Evolutionary conservation across 2,329 filamentous ascomycete genomes (phyloP), one percentile per base, ranked within the genome.

Genomic region (Aspergillus ruber): DNA sequence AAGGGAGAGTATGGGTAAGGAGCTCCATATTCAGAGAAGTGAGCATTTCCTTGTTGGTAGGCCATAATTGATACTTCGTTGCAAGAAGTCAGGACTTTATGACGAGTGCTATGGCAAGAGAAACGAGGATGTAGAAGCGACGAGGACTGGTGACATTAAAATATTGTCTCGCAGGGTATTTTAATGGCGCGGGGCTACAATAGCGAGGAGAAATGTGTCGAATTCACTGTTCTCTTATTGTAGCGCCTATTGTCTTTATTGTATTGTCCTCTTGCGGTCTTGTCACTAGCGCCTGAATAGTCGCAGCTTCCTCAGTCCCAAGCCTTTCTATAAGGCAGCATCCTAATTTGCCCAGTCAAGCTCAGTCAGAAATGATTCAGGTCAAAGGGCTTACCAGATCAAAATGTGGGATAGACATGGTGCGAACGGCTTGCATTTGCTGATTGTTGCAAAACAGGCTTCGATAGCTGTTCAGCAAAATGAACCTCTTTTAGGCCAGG

Each of bases 181-280:
- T 15, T 29, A n/a, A 38, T 40, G 10, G 7, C 18, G 15, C 17
- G 36, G 36, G 36, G n/a, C 9, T 39, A 39, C 36, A 20, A 39
- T 39, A 39, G 36, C 17, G 18, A 39, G 36, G 25, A 29, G 10
- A 9, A 18, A 35, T 35, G 38, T 7, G 17, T 40, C 38, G 38
- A 40, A 42, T 42, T 42, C 40, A 42, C 40, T 42, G 13, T 27
- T 15, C 7, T 25, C 10, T 17, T 42, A 42, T 42, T 42, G n/a
- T 29, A 10, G 3, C 15, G 17, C 17, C 33, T 18, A 36, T 36
- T 36, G 33, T 36, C 33, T 10, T 15, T 39, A 39, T 39, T 39
- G 36, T 39, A 39, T 39, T 39, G 10, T 21, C 21, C 4, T 13
- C 5, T 6, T n/a, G 12, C 33, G 21, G 9, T 41, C 21, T 38